Evolutionary conservation across 495 filamentous ascomycete genomes (phyloP), one percentile per base, ranked within the genome.

Genomic region (Neurospora sp.): DNA sequence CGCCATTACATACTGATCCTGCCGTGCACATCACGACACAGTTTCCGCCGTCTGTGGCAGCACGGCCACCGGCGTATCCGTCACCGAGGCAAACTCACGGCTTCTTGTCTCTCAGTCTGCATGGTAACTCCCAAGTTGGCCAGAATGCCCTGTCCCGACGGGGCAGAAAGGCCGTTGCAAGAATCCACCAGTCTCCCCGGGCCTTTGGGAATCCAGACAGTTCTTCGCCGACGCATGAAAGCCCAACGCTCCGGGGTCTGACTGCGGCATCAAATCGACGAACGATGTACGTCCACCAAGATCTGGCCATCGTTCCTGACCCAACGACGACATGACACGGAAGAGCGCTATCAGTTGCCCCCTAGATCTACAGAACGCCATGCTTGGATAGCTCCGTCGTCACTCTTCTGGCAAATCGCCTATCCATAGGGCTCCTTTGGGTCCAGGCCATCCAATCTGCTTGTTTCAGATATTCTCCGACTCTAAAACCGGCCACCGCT

Each of bases 211-310:
- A 35, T 18, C 53, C 53, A 66, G 27, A 66, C 14, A 66, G 27
- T 66, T 66, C 27, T 61, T 46, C 48, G 73, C 46, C 69, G 70
- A 74, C 42, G 73, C 73, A 74, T 74, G 39, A 38, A 59, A 74
- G 73, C 69, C 69, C 42, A 68, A 74, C 70, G 40, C n/a, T 38
- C 70, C 31, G 31, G 42, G 53, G 27, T 31, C 27, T 66, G 27
- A 66, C 53, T 66, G 27, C 53, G 53, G 27, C 53, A 66, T 18
- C 53, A 35, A 35, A 35, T 35, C 53, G 53, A 66, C 53, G 48
- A 31, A 61, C 22, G 53, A 66, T 35, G 27, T 37, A 66, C 53
- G 14, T 14, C 27, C 53, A 66, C 14, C 53, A 66, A 18, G 27
- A 35, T 35, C 27, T 66, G 53, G 14, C 53, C 11, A 18, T 66